These are phyloP conservation scores for Podosphaera leucotricha DNA, from an alignment of 2,329 filamentous ascomycete species.

Conservation along the genomic window DNA sequence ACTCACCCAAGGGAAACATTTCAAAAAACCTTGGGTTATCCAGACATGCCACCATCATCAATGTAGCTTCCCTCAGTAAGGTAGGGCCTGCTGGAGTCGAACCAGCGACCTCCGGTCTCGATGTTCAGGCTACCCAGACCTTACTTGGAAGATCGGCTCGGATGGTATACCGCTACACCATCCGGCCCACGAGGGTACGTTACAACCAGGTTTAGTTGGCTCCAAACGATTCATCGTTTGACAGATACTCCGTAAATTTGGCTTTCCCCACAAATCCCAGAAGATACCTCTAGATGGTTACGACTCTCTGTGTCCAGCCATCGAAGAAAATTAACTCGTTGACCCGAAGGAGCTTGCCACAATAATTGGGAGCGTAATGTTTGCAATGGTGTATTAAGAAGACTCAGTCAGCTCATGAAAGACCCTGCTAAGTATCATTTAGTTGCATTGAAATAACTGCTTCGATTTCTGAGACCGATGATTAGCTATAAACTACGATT, in stretches of 20 bases:
- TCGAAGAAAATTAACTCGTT: not conserved
- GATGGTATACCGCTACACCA: no score
- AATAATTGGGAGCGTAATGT: not conserved
- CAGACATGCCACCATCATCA: no score
- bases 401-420: slow-evolving; percentile 1
- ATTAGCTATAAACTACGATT: not conserved
- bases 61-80: no score
- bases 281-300: not conserved
- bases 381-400: slow-evolving; percentile 1
- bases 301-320: not conserved
- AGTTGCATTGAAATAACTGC: not conserved
- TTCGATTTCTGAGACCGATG: not conserved
- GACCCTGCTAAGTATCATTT: not conserved
- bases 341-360: not conserved
- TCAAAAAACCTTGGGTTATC: no score
- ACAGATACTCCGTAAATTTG: slow-evolving; percentile 1
- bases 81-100: no score
- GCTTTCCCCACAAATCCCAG: not conserved
- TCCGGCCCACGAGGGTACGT: no score
- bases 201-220: no score
- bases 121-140: no score
- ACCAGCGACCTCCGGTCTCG: no score
- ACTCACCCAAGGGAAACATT: no score
- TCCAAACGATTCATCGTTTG: no score
- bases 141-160: no score